Conservation (phyloP, 2,329 filamentous ascomycete species). For the Paramyrothecium roridum region DNA sequence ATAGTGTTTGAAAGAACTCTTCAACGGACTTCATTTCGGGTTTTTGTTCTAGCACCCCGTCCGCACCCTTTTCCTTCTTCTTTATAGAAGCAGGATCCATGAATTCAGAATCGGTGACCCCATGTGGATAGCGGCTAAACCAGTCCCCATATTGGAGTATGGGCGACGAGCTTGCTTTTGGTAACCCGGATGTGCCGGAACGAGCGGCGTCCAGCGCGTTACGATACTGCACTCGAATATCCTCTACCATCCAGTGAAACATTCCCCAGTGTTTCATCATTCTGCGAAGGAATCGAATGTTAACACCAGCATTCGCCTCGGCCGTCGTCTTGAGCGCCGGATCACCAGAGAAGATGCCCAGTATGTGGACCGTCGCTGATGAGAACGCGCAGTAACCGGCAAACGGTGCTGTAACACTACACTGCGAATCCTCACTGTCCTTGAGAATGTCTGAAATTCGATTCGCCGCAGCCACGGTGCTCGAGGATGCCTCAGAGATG, state of each 20-base stretch:
- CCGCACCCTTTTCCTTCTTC: slow-evolving; percentile 76
- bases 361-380: slow-evolving; percentile 90
- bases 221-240: slow-evolving; percentile 83
- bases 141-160: slow-evolving; percentile 97
- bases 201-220: slow-evolving; percentile 78
- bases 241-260: slow-evolving; percentile 96
- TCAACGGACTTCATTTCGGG: slow-evolving; percentile 90
- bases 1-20: slow-evolving; percentile 84
- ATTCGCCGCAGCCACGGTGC: slow-evolving; percentile 80
- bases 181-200: slow-evolving; percentile 54
- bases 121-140: slow-evolving; percentile 93
- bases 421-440: slow-evolving; percentile 64
- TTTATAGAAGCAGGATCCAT: slow-evolving; percentile 67
- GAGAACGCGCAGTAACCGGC: slow-evolving; percentile 93
- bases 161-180: slow-evolving; percentile 48
- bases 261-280: slow-evolving; percentile 99
- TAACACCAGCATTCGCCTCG: slow-evolving; percentile 81
- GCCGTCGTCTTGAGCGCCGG: slow-evolving; percentile 69
- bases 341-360: slow-evolving; percentile 86
- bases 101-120: slow-evolving; percentile 80
- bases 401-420: slow-evolving; percentile 85
- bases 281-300: slow-evolving; percentile 84
- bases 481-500: slow-evolving; percentile 68
- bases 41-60: slow-evolving; percentile 85
- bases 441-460: slow-evolving; percentile 81